These are phyloP conservation scores for Leccinum aurantiacum DNA, from an alignment of 768 basidiomycete genomes.

Conservation along the genomic window DNA sequence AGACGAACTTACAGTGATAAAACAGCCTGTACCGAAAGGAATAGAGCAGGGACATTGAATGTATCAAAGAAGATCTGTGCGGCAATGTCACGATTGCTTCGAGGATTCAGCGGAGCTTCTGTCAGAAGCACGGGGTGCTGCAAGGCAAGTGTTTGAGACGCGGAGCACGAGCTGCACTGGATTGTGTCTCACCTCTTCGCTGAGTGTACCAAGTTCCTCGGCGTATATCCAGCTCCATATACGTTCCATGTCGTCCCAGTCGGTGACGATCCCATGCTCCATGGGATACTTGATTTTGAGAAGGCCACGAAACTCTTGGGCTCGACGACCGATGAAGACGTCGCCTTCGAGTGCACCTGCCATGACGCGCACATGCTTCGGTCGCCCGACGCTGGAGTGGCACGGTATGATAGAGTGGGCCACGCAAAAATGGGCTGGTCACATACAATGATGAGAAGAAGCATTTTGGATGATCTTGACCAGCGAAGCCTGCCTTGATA, in stretches of 20 bases:
- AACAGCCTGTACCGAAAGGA: slow-evolving; percentile 96
- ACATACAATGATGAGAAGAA: slow-evolving; percentile 99
- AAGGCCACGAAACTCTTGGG: slow-evolving; percentile 93
- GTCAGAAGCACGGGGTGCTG: slow-evolving; percentile 98
- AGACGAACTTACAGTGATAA: slow-evolving; percentile 76
- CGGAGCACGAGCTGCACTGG: neutral
- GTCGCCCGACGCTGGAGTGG: slow-evolving; percentile 78
- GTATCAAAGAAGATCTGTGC: slow-evolving; percentile 99
- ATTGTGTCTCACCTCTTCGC: slow-evolving; percentile 77
- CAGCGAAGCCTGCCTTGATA: slow-evolving; percentile 98
- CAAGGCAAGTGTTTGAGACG: slow-evolving; percentile 13
- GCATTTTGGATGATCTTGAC: slow-evolving; percentile 98
- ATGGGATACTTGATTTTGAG: slow-evolving; percentile 99
- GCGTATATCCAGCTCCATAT: slow-evolving; percentile 99
- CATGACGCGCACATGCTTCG: slow-evolving; percentile 98
- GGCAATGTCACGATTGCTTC: slow-evolving; percentile 92
- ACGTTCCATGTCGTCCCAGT: slow-evolving; percentile 99
- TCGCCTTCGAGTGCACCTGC: slow-evolving; percentile 96
- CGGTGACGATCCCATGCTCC: slow-evolving; percentile 98
- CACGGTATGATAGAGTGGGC: slow-evolving; percentile 17
- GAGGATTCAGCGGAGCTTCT: slow-evolving; percentile 96
- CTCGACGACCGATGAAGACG: slow-evolving; percentile 91
- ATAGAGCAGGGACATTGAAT: slow-evolving; percentile 98
- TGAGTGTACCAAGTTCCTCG: slow-evolving; percentile 91
- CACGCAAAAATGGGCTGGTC: slow-evolving; percentile 33